Evolutionary conservation across 2,329 filamentous ascomycete genomes (phyloP), one percentile per base, ranked within the genome.

Genomic region (Phialemoniopsis sp.): DNA sequence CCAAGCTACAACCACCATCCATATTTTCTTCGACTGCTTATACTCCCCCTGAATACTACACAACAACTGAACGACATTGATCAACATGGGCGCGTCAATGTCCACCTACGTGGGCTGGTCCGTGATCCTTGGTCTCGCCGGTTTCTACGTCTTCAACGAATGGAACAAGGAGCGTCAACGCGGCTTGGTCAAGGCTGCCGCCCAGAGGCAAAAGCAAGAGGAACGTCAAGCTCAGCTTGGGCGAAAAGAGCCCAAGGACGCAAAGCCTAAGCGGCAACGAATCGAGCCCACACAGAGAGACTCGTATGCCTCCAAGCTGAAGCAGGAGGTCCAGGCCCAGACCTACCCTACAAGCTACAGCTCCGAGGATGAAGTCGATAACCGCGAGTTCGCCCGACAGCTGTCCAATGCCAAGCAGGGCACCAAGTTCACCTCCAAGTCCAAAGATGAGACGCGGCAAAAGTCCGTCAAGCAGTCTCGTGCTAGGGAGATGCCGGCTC

Each of bases 351-450:
- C 52, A 41, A 46, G 57, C 16, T 61, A 69, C 42, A 75, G 69
- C 42, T 62, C 66, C 7, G 73, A 84, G 42, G 80, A 84, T 43
- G 76, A 76, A 33, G 70, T 80, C 40, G 80, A 83, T 55, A 85
- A 85, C 58, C 77, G 76, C 52, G 85, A 89, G 49, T 91, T 93
- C 59, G 88, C 88, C 26, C 77, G 77, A 53, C 83, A 87, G 58
- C 72, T 93, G 49, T 68, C 79, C 41, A 83, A 76, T 52, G 74
- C 83, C 37, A 85, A 88, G 66, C 72, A 85, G 48, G 87, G 87
- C 42, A 78, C 76, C 46, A 77, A 78, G 54, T 75, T 78, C 51
- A 67, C 62, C 44, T 60, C 64, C 52, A 72, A 75, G 58, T 57
- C 73, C 48, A 64, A 71, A 42, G 68, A 73, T 13, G 82, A 82